Evolutionary conservation across 768 basidiomycete genomes (phyloP).

Genomic region (Lentinula lateritia): DNA sequence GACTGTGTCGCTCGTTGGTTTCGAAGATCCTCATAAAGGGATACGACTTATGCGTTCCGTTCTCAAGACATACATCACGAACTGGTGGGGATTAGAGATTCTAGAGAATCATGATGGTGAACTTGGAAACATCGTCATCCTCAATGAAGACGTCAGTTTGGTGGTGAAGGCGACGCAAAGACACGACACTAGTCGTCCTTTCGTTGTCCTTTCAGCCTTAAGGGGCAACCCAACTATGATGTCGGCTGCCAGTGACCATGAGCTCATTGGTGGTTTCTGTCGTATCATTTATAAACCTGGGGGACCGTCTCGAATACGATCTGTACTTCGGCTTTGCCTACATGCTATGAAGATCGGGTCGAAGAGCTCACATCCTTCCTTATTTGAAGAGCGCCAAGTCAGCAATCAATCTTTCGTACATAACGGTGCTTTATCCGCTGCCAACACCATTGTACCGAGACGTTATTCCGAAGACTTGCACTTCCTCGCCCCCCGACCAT

Average conservation of each 20-base stretch:
- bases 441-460: constrained; percentile 20
- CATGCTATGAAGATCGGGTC: constrained; percentile 49
- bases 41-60: constrained; percentile 60
- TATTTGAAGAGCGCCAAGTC: constrained; percentile 3
- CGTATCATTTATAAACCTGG: constrained; percentile 87
- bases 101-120: constrained; percentile 28
- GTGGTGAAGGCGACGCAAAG: constrained; percentile 52
- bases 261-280: constrained; percentile 80
- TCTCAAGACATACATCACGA: constrained; percentile 56
- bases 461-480: constrained; percentile 46
- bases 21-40: constrained; percentile 61
- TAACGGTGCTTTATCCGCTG: neutral
- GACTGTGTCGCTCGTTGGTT: constrained; percentile 66
- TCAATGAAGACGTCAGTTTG: constrained; percentile 70
- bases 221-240: constrained; percentile 63
- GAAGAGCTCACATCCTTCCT: constrained; percentile 16
- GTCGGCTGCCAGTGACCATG: constrained; percentile 63
- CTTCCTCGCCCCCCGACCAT: constrained; percentile 32
- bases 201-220: constrained; percentile 69
- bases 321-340: constrained; percentile 58
- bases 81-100: constrained; percentile 74
- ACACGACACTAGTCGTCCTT: constrained; percentile 56
- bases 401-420: neutral
- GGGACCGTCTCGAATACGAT: constrained; percentile 70
- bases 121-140: constrained; percentile 66